Evolutionary conservation across 768 basidiomycete genomes (phyloP).

Genomic region (Panaeolus cyanescens): DNA sequence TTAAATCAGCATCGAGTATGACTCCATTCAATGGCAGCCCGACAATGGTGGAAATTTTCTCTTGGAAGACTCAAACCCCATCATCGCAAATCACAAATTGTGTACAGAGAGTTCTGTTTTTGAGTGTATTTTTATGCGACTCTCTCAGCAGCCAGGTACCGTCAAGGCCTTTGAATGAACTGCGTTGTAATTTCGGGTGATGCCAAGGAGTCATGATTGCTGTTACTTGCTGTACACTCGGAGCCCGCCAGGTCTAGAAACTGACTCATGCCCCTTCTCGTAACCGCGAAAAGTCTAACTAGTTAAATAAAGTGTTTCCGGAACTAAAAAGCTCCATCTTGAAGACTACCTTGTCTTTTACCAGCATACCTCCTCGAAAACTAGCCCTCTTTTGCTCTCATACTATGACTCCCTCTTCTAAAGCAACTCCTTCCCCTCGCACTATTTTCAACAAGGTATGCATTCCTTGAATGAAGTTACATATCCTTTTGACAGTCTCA

Average conservation of each 20-base stretch:
- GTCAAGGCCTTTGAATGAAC: not conserved
- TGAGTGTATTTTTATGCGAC: not conserved
- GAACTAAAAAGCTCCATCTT: too few relatives aligned
- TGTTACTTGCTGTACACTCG: not conserved
- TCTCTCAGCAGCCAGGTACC: not conserved
- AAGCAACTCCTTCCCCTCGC: not conserved
- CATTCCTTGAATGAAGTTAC: not conserved
- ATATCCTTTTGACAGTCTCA: too few relatives aligned
- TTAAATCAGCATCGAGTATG: too few relatives aligned
- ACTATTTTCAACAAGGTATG: not conserved
- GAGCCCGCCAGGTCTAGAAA: not conserved
- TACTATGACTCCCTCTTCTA: not conserved
- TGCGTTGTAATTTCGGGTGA: not conserved
- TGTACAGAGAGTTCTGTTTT: too few relatives aligned
- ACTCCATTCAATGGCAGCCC: too few relatives aligned
- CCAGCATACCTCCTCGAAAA: not conserved
- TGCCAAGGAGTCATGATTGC: not conserved
- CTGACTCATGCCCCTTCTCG: not conserved
- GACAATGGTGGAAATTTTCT: too few relatives aligned
- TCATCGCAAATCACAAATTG: too few relatives aligned
- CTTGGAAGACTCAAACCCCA: too few relatives aligned
- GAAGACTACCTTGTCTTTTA: not conserved
- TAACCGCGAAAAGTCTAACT: too few relatives aligned
- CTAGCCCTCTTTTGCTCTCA: not conserved
- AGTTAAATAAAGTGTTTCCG: too few relatives aligned